Evolutionary conservation across 2,329 filamentous ascomycete genomes (phyloP).

Genomic region (Tolypocladium capitatum): DNA sequence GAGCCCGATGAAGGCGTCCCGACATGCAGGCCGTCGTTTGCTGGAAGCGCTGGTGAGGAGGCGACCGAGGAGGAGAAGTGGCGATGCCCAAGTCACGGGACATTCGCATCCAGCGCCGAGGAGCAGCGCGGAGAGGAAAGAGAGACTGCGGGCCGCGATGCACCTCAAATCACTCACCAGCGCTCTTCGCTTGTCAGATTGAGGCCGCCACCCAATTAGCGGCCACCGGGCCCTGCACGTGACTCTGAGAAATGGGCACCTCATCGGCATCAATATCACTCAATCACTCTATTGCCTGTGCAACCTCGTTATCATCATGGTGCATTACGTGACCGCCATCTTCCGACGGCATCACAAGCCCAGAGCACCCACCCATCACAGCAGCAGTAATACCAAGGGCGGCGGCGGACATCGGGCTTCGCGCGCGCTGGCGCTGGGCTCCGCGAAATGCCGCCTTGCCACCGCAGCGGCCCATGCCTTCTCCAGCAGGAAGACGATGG

Average conservation of each 20-base stretch:
- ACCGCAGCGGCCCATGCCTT: neutral
- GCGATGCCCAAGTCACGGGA: neutral
- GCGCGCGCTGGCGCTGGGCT: neutral
- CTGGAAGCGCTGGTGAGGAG: neutral
- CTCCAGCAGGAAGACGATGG: neutral
- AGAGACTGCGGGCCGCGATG: neutral
- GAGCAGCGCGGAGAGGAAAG: neutral
- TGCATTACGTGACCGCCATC: too few species aligned
- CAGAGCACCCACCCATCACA: neutral
- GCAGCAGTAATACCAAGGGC: too few species aligned
- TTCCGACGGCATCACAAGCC: neutral
- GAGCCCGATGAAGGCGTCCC: neutral
- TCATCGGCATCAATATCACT: too few species aligned
- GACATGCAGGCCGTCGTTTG: neutral
- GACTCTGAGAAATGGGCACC: too few species aligned
- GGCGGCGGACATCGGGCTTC: neutral
- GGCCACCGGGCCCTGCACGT: too few species aligned
- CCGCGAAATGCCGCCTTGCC: neutral
- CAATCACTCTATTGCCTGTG: too few species aligned
- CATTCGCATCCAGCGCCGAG: neutral
- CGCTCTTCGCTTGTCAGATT: too few species aligned
- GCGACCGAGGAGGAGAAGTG: neutral
- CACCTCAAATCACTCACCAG: neutral
- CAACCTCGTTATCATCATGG: too few species aligned
- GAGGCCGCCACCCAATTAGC: too few species aligned